Evolutionary conservation across 208 protist genomes (phyloP).

Genomic region (Wallacemonas sp.): DNA sequence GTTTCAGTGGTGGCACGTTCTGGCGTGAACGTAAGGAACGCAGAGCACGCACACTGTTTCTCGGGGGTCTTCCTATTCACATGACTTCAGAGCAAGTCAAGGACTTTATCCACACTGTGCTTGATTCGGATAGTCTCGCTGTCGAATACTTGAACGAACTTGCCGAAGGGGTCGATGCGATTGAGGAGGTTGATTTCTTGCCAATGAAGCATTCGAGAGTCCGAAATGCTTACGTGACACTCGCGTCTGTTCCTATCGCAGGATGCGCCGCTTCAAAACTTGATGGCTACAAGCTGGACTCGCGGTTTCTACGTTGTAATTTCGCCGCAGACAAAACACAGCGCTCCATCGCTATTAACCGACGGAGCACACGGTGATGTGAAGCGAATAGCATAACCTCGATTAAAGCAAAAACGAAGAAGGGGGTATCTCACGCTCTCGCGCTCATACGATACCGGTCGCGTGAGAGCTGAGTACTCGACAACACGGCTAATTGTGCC

Average conservation of each 20-base stretch:
- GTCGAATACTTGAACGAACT: conserved; percentile 33
- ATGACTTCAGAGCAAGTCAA: conserved; percentile 55
- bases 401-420: too few relatives aligned
- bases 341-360: conserved; percentile 69
- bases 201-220: conserved; percentile 56
- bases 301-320: conserved; percentile 74
- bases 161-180: conserved; percentile 18
- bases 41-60: conserved; percentile 75
- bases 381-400: not conserved
- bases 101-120: conserved; percentile 64
- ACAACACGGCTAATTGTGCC: too few relatives aligned
- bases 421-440: too few relatives aligned
- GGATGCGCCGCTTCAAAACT: conserved; percentile 45
- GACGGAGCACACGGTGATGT: conserved; percentile 13
- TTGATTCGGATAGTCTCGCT: conserved; percentile 36
- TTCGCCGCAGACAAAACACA: conserved; percentile 81
- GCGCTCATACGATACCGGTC: too few relatives aligned
- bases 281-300: conserved; percentile 55
- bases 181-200: conserved; percentile 79
- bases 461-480: too few relatives aligned
- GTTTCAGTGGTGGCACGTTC: conserved; percentile 84
- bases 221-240: conserved; percentile 78
- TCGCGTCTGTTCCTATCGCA: conserved; percentile 58
- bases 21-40: conserved; percentile 82
- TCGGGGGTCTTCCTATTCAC: conserved; percentile 69